These are phyloP conservation scores for Pilaira anomala DNA, from an alignment of 192 early-diverging fungal species.

Conservation along the genomic window DNA sequence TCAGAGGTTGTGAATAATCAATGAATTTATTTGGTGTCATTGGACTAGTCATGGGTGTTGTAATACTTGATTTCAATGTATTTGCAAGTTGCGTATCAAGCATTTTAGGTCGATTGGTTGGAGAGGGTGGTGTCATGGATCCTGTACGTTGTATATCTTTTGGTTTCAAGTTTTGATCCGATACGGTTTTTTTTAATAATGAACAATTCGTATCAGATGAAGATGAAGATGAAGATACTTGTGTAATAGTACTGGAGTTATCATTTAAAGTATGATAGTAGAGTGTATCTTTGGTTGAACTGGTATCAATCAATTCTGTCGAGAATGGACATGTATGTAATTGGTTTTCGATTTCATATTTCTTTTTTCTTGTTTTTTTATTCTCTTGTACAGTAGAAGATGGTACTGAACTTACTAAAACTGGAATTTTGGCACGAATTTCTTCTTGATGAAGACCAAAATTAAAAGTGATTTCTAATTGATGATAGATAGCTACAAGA, in stretches of 20 bases:
- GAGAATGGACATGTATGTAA: background rate
- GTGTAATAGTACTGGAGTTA: too few relatives aligned
- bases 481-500: constrained; percentile 27
- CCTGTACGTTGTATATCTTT: background rate
- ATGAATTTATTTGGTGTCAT: background rate
- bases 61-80: background rate
- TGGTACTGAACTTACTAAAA: constrained; percentile 22
- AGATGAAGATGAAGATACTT: too few relatives aligned
- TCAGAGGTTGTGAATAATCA: background rate
- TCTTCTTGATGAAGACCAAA: constrained; percentile 26
- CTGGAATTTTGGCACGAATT: constrained; percentile 30
- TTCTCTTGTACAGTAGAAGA: background rate
- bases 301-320: background rate
- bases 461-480: constrained; percentile 28
- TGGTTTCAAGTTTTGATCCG: background rate
- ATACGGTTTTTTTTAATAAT: background rate
- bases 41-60: background rate
- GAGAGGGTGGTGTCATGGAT: background rate
- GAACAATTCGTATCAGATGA: too few relatives aligned
- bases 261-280: too few relatives aligned
- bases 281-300: too few relatives aligned
- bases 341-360: constrained; percentile 6
- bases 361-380: background rate
- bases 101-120: background rate
- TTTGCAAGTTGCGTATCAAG: constrained; percentile 25